Evolutionary conservation across 2,329 filamentous ascomycete genomes (phyloP), one percentile per base, ranked within the genome.

Genomic region (Cordyceps militaris): DNA sequence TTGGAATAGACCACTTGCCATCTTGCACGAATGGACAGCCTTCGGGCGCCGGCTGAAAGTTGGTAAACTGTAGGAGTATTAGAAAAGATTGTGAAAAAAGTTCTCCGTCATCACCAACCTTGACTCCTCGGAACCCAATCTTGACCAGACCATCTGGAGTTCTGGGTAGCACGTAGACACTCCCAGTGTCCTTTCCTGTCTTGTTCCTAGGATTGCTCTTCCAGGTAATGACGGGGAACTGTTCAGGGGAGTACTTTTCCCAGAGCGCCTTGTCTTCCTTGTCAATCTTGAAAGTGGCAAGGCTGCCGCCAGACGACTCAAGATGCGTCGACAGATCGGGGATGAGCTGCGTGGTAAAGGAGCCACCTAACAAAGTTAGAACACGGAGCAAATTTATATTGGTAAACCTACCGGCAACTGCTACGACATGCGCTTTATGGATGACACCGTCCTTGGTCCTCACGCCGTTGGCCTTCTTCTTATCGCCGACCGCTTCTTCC

Each of bases 201-300:
- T 53, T 57, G 30, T 63, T 63, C n/a, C 67, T 62, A 16, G 66
- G 61, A 2, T 62, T 61, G 47, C 64, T 69, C 51, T 66, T 70
- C 69, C 68, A 70, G 0, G 66, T 68, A 10, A 70, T 62, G 3
- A 69, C 68, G 1, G 68, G 67, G 43, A 70, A 70, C 2, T 61
- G 61, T 43, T 70, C 65, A 0, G 69, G 67, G 1, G 67, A 68
- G 47, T 70, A 70, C 47, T 70, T 70, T 3, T 69, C 62, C 68
- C 68, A 70, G 11, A 70, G 61, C 0, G 59, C 53, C 6, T 40
- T 61, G 51, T 66, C 59, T 0, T 8, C 55, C 36, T 58, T 36
- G 32, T 66, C 63, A 44, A 69, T 66, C 48, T 65, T 67, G 47
- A 68, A 69, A 0, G 62, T 69, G 7, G 64, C 67, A 8, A 67